Base-by-base conservation (phyloP, 2,329 filamentous ascomycete species). In the Alternaria triticina region DNA sequence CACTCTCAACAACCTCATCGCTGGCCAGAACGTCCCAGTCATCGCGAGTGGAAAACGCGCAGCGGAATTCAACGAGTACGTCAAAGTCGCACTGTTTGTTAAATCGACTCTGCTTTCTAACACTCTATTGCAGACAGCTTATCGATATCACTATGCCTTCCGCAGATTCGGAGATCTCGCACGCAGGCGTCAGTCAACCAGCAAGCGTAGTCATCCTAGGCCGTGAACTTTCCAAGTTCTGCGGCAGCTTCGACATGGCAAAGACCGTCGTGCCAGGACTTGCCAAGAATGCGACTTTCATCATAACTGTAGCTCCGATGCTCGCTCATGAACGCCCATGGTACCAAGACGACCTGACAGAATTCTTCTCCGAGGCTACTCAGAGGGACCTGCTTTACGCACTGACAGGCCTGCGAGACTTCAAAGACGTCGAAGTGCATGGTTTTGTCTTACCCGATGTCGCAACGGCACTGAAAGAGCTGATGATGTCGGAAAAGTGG, bases 161-260 rank as follows among this genome's bases (percentile, higher is more conserved):
- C n/a, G 30, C 6, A 8, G 30, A 8, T 30, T n/a, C n/a, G n/a
- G n/a, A n/a, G n/a, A n/a, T n/a, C 5, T 15, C 6, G 30, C 15
- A 36, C 33, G 33, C 1, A 36, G 33, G 7, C 15, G 33, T 1
- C 15, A 10, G 7, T n/a, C 33, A 36, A 36, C 8, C 33, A 40
- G 8, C 33, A 5, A 40, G 33, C 1, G 1, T 40, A 17, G n/a
- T 17, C 36, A 17, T 40, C 1, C 5, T 40, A 1, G 9, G 36
- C 1, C 0, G 0, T 0, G 0, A 40, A 0, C 36, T 40, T 17
- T 0, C 3, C 0, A 40, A 17, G 3, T 17, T 40, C 36, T 40
- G 36, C 0, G 0, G 0, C 36, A 40, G 36, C 36, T 40, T 40
- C n/a, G 36, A 40, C 8, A 40, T 40, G 36, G n/a, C 36, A 6